A percentile compares a stretch with the other conserved stretches of the same genome.
Evolutionary conservation across 2,329 filamentous ascomycete genomes (phyloP).

Genomic region (Fusarium sublunatum): DNA sequence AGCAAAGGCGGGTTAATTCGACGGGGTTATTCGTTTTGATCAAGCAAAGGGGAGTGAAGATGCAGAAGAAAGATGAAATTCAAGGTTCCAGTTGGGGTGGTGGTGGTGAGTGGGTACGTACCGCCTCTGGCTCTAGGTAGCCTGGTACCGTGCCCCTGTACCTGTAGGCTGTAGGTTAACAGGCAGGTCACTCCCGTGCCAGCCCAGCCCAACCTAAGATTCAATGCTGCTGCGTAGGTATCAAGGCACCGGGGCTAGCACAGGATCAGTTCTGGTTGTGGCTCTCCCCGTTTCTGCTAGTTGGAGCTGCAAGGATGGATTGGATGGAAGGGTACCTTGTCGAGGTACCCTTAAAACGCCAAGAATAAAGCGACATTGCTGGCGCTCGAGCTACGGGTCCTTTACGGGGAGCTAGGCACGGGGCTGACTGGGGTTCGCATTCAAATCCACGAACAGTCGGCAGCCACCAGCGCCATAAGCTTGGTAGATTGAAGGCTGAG

Average conservation of each 20-base stretch:
- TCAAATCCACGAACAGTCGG: constrained; percentile 15
- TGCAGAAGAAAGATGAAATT: constrained; percentile 52
- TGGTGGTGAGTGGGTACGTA: constrained; percentile 48
- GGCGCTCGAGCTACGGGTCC: constrained; percentile 40
- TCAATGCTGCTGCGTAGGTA: constrained; percentile 27
- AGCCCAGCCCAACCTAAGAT: constrained; percentile 26
- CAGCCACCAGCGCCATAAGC: constrained; percentile 9
- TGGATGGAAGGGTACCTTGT: constrained; percentile 40
- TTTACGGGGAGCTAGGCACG: constrained; percentile 42
- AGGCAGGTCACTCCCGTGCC: constrained; percentile 29
- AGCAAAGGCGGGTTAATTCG: constrained; percentile 29
- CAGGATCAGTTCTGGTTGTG: constrained; percentile 36
- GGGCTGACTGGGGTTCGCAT: constrained; percentile 40
- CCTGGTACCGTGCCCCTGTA: constrained; percentile 9
- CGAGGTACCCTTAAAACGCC: constrained; percentile 42
- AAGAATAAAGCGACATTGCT: constrained; percentile 42
- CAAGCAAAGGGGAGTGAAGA: constrained; percentile 49
- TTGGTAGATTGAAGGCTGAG: constrained; percentile 7
- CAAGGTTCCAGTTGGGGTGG: constrained; percentile 46
- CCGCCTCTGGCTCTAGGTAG: constrained; percentile 25
- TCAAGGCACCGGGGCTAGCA: constrained; percentile 23
- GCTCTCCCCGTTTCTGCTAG: constrained; percentile 45
- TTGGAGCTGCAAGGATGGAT: constrained; percentile 38
- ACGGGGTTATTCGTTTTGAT: constrained; percentile 32
- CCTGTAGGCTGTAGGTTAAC: constrained; percentile 4